Evolutionary conservation across 345 rosid species (phyloP), one percentile per base, ranked within the genome.

Genomic region (Triadica sebifera): DNA sequence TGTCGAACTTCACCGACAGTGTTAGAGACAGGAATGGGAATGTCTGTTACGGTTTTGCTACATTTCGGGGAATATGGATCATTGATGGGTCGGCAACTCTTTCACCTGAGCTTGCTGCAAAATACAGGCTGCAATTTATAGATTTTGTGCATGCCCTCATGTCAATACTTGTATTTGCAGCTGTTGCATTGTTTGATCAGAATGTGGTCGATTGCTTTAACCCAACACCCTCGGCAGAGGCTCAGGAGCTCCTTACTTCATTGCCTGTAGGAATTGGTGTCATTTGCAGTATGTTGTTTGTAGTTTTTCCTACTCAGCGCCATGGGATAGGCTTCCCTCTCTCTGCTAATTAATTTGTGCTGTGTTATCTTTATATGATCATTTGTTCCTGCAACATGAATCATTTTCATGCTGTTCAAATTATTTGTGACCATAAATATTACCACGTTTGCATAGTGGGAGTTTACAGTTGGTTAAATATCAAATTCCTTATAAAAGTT

Each of bases 321-420:
- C 94, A 91, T 67, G 98, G 99, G 52, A 85, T 95, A 72, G 99
- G 99, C 51, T 93, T 95, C 58, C 97, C 98, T 16, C 73, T 86
- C 72, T 73, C 97, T 19, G 29, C 80, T 25, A 50, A 8, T 43
- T 70, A 4, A 29, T 1, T 1, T 29, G 34, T 29, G 34, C 34
- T 29, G 34, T 29, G 2, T 29, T 29, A 29, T 29, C 34, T 29
- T 29, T 29, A 29, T 29, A 29, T 29, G 34, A 29, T 29, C 34
- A 29, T 29, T 29, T 29, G 34, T 29, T 2, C 34, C 34, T 29
- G 34, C 34, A 29, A 29, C 34, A 2, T 29, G 34, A 29, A 1
- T 2, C 34, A 29, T 29, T 29, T 29, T 29, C 34, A 2, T 29
- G 34, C 34, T 29, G 34, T 29, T 29, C 34, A 29, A 29, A 29